Evolutionary conservation across 441 rosid species (phyloP), one percentile per base, ranked within the genome.

Genomic region (Biscutella auriculata): DNA sequence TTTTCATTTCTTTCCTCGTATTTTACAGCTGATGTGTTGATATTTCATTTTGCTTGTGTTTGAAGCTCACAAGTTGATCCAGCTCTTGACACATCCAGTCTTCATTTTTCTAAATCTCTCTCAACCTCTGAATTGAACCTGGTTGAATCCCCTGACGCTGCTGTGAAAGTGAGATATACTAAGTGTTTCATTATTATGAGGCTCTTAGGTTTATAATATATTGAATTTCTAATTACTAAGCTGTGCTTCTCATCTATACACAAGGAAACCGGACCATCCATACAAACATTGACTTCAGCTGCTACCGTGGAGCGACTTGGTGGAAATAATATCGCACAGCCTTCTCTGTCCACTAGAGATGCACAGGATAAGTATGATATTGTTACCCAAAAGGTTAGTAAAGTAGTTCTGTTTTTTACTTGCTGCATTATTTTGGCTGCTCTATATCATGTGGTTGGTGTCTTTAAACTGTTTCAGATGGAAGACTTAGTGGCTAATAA

Each of bases 341-440:
- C 95, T 72, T 77, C 82, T 23, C 67, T 87, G 56, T 81, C 69
- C 78, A 89, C 96, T 23, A 79, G 94, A 77, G 97, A 87, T 60
- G 99, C 99, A 71, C 54, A 90, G 76, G 99, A 94, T 60, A 87
- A 90, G 65, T 94, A 80, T 67, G 88, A 85, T 70, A 76, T 88
- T 68, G 77, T 85, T 71, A 79, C 94, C n/a, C 73, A 69, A 68
- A 87, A 87, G 96, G 99, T 90, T 66, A 53, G 51, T 34, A 32
- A 43, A 55, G 32, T 29, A 39, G 29, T 63, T 40, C 25, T 56
- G 36, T 43, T 36, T 47, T 21, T 69, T 29, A 49, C 27, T 17
- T 44, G 5, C 36, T 42, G 34, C 25, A 32, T 8, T 53, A 8
- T 69, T 63, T 25, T 37, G 23, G 27, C 46, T 57, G 15, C 23